These are phyloP conservation scores for Mytilinidion resinicola DNA, from an alignment of 495 filamentous ascomycete species.

Conservation along the genomic window DNA sequence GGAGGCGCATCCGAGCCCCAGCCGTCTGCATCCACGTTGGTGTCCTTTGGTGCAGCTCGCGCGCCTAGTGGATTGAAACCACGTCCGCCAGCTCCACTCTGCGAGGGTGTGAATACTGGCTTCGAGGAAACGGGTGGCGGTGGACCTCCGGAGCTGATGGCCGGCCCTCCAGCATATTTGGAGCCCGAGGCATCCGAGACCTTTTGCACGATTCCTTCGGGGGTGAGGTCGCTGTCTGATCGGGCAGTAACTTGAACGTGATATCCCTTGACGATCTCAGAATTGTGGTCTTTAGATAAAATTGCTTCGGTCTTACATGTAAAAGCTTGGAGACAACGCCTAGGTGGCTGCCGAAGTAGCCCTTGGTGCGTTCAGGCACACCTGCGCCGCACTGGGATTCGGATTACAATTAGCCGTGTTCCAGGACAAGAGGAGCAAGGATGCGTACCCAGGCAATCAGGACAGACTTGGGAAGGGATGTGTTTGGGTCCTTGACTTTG, in stretches of 20 bases:
- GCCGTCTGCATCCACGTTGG: constrained; percentile 64
- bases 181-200: constrained; percentile 94
- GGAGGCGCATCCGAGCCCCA: constrained; percentile 95
- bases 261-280: constrained; percentile 57
- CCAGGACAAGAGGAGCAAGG: not conserved
- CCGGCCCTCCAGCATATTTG: constrained; percentile 72
- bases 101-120: constrained; percentile 80
- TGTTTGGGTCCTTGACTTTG: constrained; percentile 93
- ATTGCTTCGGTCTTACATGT: constrained; percentile 51
- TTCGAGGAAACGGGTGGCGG: constrained; percentile 74
- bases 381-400: constrained; percentile 72
- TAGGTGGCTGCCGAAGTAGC: constrained; percentile 93
- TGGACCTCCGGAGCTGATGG: constrained; percentile 42
- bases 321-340: constrained; percentile 83
- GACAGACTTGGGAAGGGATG: constrained; percentile 81
- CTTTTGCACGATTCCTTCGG: constrained; percentile 83
- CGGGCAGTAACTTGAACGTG: constrained; percentile 96
- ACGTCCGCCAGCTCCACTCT: constrained; percentile 45
- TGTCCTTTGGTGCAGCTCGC: constrained; percentile 43
- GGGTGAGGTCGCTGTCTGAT: constrained; percentile 78
- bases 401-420: constrained; percentile 5
- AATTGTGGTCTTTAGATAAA: not conserved
- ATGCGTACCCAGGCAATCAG: constrained; percentile 73
- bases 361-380: constrained; percentile 95
- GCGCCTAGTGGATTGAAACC: constrained; percentile 60